phyloP scores from a whole-genome alignment of 2,329 filamentous ascomycete species.

The Calonectria leucothoes region DNA sequence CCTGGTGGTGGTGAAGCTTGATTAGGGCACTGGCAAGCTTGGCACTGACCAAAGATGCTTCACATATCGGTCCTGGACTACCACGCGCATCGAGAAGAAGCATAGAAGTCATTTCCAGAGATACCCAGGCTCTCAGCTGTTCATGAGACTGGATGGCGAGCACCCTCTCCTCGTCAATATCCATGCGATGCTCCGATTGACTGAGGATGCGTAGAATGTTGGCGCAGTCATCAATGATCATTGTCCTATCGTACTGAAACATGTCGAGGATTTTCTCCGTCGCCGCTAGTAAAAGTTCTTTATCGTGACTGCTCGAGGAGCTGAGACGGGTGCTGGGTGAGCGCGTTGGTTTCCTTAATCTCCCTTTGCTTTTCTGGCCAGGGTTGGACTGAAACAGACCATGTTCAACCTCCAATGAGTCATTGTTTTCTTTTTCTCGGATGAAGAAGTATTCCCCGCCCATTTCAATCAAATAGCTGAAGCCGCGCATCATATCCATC shows the following conservation, averaged over 20 bases:
- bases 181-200: neutral
- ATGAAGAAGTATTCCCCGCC: neutral
- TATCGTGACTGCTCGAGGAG: neutral
- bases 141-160: neutral
- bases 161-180: neutral
- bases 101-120: neutral
- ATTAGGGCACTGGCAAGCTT: neutral
- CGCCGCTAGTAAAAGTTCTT: neutral
- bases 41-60: neutral
- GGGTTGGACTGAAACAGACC: neutral
- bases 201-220: neutral
- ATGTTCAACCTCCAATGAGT: neutral
- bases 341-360: neutral
- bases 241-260: neutral
- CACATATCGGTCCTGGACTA: neutral
- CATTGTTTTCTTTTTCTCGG: neutral
- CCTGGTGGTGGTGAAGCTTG: neutral
- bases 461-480: neutral
- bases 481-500: neutral
- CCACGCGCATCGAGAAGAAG: neutral
- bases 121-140: neutral
- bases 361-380: neutral
- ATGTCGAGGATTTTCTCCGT: neutral
- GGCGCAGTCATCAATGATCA: neutral
- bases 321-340: neutral